Base-by-base conservation (phyloP, 1,139 yeast species). In the Pichia sp. region DNA sequence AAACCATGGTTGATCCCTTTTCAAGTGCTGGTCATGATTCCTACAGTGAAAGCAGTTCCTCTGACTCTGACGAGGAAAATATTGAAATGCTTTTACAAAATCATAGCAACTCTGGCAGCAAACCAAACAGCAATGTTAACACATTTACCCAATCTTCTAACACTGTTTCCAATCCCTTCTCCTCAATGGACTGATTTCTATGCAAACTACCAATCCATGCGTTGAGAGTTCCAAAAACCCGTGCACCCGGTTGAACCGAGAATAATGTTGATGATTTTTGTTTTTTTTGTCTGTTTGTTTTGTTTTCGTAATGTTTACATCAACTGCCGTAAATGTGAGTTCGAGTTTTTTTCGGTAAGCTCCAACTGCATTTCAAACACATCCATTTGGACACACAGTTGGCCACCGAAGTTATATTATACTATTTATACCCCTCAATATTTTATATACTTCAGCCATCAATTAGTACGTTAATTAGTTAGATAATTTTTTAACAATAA, bases 61-160 rank as follows among this genome's bases (percentile, higher is more conserved):
- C 66, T 1, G 68, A 65, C 44, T 63, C 67, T 0, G 69, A 65
- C 48, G 67, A 64, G 45, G 69, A 66, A 51, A 65, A 65, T 47
- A 66, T 66, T 28, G 68, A 65, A 46, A 59, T 49, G 46, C 50
- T 65, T 25, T 59, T 62, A 1, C 52, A 60, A 10, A 63, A 61
- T 48, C 62, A 59, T 46, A 59, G 48, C 27, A 44, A 44, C 3
- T 9, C 14, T 14, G 34, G 19, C 3, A 42, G 42, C 38, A 29
- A 58, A n/a, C 46, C 29, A 18, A 45, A 45, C 22, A 34, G 39
- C 39, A 36, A 36, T 36, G 7, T 25, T 6, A 36, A 36, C 41
- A 36, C 41, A 5, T 36, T 18, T 7, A 36, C 16, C 7, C 41
- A 18, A 9, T 36, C 30, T 10, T 28, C 7, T 28, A 28, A 28